Evolutionary conservation across 257 asterid genomes (phyloP), one percentile per base, ranked within the genome.

Genomic region (Scutellaria galericulata): DNA sequence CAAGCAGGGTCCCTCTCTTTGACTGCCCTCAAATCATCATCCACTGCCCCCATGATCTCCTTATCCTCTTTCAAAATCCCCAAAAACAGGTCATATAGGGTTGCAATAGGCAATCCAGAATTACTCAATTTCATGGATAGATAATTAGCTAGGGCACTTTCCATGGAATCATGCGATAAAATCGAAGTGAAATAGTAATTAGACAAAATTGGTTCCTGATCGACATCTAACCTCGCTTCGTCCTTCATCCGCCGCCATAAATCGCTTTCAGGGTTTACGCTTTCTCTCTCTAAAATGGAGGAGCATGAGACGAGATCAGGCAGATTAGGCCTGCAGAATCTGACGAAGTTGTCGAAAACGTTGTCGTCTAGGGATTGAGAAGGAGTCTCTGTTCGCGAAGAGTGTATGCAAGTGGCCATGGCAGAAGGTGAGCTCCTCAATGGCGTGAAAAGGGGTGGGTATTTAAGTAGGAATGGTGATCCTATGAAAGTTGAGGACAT

Each of bases 1-100:
- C 98, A 93, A 41, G 97, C 98, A 1, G 98, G 98, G 71, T 93
- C 98, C 73, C 98, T 83, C 73, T 86, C 94, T 75, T 86, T 92
- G 9, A 88, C 94, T 0, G 96, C 98, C 71, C 76, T 75, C 67
- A 92, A 54, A 77, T 92, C 98, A 55, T 81, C 89, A 31, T 40
- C 47, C 1, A 87, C 91, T 2, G 94, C 84, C 1, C 22, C 7
- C 3, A 90, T 68, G 55, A 92, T 90, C 7, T 88, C 92, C 6
- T 68, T 45, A 68, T 88, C 86, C 8, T 92, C 89, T 3, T 65
- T 31, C 7, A 90, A 68, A 44, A 92, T 79, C 20, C 73, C 78
- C 9, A 81, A 1, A 61, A 92, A 88, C 22, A 90, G 85, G 66
- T 88, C 95, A 40, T 66, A 79, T 1, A 92, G 85, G 0, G 91